phyloP scores from a whole-genome alignment of 164 flowering plant genomes.

The Nymphaea colorata region DNA sequence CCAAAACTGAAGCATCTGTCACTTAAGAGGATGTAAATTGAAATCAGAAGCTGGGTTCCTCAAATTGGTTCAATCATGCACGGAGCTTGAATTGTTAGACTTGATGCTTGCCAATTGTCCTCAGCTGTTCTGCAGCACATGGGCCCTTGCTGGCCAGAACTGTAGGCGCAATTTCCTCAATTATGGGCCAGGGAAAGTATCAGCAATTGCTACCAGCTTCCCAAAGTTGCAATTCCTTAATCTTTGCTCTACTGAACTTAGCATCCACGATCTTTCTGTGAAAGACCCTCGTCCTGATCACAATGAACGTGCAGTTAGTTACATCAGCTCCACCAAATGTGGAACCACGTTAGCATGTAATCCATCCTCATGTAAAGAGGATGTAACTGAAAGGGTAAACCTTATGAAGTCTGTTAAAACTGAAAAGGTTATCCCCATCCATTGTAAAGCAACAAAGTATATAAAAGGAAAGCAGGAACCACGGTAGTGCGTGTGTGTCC shows the following conservation, averaged over 20 bases:
- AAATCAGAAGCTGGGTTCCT: slow-evolving; percentile 9
- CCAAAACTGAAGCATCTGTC: slow-evolving; percentile 15
- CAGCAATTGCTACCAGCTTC: slow-evolving; percentile 1
- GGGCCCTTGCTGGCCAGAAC: slow-evolving; percentile 9
- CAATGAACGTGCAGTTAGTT: no score
- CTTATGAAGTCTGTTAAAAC: no score
- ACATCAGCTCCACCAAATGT: no score
- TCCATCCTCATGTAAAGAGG: no score
- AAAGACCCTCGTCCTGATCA: no score
- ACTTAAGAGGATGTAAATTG: slow-evolving; percentile 5
- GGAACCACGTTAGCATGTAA: no score
- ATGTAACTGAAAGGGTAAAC: no score
- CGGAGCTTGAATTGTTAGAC: slow-evolving; percentile 11
- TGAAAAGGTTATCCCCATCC: no score
- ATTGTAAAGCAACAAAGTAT: no score
- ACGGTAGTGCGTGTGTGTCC: no score
- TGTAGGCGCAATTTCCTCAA: slow-evolving; percentile 6
- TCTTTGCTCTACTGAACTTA: not conserved
- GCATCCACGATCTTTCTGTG: not conserved
- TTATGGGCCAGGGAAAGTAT: not conserved
- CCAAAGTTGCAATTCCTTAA: slow-evolving; percentile 1
- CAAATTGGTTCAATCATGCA: slow-evolving; percentile 4
- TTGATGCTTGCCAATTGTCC: slow-evolving; percentile 6
- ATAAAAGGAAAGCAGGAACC: no score
- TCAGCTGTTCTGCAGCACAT: slow-evolving; percentile 7